Evolutionary conservation across 2,329 filamentous ascomycete species (phyloP), one percentile per base, ranked within the genome.

Genomic region (Periconia sp.): DNA sequence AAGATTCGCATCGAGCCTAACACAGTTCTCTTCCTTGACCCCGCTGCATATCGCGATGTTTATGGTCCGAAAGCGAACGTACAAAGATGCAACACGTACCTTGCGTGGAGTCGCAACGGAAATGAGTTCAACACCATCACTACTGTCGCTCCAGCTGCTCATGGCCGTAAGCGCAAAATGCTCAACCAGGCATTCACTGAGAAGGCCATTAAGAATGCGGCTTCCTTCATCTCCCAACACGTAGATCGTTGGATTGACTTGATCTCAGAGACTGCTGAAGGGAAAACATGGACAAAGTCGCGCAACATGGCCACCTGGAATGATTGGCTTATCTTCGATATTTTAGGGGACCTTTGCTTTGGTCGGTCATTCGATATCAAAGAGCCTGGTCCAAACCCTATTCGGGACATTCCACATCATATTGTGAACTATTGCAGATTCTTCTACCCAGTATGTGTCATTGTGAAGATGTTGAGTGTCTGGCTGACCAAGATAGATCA

Each of bases 281-380:
- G 21, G 2, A 39, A 36, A 5, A 21, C 8, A 9, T 51, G 49
- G 48, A 36, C 54, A 12, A 5, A 29, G 9, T 19, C 46, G 1
- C 12, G 15, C 3, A 36, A 50, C 34, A 48, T 53, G 24, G 22
- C 39, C 23, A 22, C 13, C 10, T 24, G 1, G 42, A 36, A 25
- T 16, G 24, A 43, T 3, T 7, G n/a, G 39, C 57, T 76, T 25
- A 57, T 68, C 21, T 71, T 76, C 46, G 75, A 78, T 41, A 65
- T 77, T 25, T 71, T 78, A 60, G 71, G 70, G 8, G 70, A 74
- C 32, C 51, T 73, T 3, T 64, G 56, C 30, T 66, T 70, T 47
- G 66, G 65, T 5, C 57, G 67, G 37, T 40, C 56, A 22, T 68
- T 73, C 48, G 43, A 54, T 26, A 66, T 64, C 54, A 60, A 72